Percentiles rank a stretch among this genome's conserved stretches.
Evolutionary conservation across 1,284 basidiomycete genomes (phyloP).

Genomic region (Cutaneotrichosporon cavernicola): DNA sequence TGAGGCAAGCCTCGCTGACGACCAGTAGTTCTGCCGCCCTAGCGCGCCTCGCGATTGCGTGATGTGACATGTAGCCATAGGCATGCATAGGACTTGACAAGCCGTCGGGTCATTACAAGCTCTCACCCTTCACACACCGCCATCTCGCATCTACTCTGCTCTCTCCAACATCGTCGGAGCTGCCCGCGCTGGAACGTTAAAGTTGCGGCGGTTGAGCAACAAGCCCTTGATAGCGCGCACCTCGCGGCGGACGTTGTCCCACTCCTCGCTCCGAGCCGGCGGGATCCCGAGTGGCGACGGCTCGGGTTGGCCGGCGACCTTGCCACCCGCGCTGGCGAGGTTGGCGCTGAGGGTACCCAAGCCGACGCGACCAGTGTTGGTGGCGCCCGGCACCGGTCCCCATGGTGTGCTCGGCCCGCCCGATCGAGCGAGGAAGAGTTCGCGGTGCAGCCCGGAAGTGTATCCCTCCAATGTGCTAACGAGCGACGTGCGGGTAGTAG

Average conservation of each 20-base stretch:
- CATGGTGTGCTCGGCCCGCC: conserved; percentile 13
- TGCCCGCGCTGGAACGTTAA: conserved; percentile 18
- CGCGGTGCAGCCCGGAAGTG: conserved; percentile 46
- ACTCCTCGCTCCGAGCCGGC: conserved; percentile 37
- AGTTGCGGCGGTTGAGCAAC: conserved; percentile 47
- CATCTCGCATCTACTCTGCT: background rate
- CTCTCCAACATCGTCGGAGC: background rate
- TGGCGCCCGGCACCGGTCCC: conserved; percentile 13
- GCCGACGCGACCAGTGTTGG: conserved; percentile 25
- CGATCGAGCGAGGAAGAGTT: conserved; percentile 31
- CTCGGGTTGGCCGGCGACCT: background rate
- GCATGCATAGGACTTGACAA: conserved; percentile 1
- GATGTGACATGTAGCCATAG: background rate
- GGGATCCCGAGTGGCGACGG: conserved; percentile 20
- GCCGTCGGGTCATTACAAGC: conserved; percentile 1
- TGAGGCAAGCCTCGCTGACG: conserved; percentile 12
- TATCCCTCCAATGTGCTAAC: conserved; percentile 47
- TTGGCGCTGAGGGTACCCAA: conserved; percentile 38
- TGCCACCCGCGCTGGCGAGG: conserved; percentile 34
- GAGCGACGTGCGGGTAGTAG: conserved; percentile 49
- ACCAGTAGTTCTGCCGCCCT: conserved; percentile 10
- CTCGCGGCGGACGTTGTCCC: conserved; percentile 50
- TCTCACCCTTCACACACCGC: background rate
- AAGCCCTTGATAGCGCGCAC: conserved; percentile 52
- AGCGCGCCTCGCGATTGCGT: conserved; percentile 5